These are phyloP conservation scores for Dittrichia graveolens DNA, from an alignment of 129 eudicot species.

Conservation along the genomic window DNA sequence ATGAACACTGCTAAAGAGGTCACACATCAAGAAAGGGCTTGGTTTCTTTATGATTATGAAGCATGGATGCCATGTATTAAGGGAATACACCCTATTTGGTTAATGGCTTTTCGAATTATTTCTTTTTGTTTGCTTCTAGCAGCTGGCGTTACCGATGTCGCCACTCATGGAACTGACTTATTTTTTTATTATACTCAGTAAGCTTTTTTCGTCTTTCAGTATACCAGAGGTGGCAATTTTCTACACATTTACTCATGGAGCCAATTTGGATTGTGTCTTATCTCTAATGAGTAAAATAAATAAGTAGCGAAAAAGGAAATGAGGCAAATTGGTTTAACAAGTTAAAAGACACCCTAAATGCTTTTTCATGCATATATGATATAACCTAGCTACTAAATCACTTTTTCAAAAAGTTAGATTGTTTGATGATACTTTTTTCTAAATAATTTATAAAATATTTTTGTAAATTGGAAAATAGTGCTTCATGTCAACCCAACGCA, in stretches of 20 bases:
- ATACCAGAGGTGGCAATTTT: conserved; percentile 1
- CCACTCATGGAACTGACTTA: conserved; percentile 17
- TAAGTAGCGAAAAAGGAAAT: background rate
- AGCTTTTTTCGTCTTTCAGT: conserved; percentile 33
- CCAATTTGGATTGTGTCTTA: background rate
- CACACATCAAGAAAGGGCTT: conserved; percentile 38
- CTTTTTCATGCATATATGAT: background rate
- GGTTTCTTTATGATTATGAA: conserved; percentile 42
- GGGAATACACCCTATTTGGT: conserved; percentile 56
- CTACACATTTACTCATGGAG: background rate
- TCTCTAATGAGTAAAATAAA: background rate
- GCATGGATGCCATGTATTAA: conserved; percentile 87
- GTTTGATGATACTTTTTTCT: too few species aligned
- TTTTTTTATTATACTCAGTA: conserved; percentile 57
- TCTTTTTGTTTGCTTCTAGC: conserved; percentile 45
- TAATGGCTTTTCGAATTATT: conserved; percentile 63
- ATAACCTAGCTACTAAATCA: background rate
- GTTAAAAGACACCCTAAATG: background rate
- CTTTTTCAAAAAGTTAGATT: too few species aligned
- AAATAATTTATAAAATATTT: too few species aligned
- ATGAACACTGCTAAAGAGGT: conserved; percentile 36
- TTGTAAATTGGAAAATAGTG: too few species aligned
- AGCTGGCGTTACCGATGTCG: conserved; percentile 8
- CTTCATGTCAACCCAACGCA: too few species aligned
- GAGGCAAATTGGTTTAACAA: background rate